Base-by-base conservation (phyloP, 2,329 filamentous ascomycete species). In the Alternaria rosae region DNA sequence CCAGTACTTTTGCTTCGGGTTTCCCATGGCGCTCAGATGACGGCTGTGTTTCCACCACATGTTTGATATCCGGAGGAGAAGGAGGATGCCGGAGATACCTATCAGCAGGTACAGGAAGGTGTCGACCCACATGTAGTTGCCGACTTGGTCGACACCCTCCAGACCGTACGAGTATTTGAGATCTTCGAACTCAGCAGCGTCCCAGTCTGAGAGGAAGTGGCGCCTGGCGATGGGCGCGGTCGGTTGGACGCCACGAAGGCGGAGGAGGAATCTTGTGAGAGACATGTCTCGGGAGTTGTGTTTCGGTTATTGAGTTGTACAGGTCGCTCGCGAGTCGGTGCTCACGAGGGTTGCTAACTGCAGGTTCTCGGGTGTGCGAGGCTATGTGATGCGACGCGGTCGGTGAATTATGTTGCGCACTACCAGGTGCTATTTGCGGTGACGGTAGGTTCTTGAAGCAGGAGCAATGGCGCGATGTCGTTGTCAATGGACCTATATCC, bases 101-200 rank as follows among this genome's bases (percentile, higher is more conserved):
- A 72, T 59, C 20, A 76, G 66, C 48, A 78, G 66, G 67, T 82
- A 81, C 3, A 82, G 69, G 47, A 84, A 74, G 17, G 79, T 76
- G 64, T 84, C 77, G 62, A 80, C 79, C 73, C 82, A 84, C 42
- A 83, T 70, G 68, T 76, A 84, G 76, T 85, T 85, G 44, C 76
- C 72, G 11, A 66, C 63, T 69, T 85, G 83, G 70, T 85, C 78
- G 51, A 85, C 83, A 47, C 83, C 83, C 20, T 71, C 72, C 6
- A 85, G 76, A 60, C 83, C 83, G 67, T 81, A 79, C 25, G 79
- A 78, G 68, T 75, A 82, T 54, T 73, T 74, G 66, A 80, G 76
- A 21, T 64, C 62, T 8, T 77, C 75, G 43, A 72, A 70, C 20
- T 69, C 64, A 44, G 59, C 67, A 57, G 71, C 71, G 43, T 76